These are phyloP conservation scores for Kockovaella imperatae DNA, from an alignment of 768 basidiomycete species.

Conservation along the genomic window DNA sequence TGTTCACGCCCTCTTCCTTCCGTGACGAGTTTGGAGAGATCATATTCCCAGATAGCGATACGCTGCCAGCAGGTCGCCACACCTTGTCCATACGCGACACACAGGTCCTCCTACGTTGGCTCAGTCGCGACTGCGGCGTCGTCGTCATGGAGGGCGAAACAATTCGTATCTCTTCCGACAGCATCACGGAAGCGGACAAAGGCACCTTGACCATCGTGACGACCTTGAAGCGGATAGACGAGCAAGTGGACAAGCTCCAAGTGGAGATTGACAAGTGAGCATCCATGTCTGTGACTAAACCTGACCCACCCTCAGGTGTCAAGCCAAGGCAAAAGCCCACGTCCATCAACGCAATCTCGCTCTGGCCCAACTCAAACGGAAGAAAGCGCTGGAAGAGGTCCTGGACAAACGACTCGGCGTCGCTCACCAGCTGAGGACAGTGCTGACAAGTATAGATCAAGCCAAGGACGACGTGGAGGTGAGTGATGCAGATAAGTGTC, in stretches of 20 bases:
- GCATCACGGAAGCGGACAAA: conserved; percentile 67
- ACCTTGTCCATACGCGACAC: conserved; percentile 58
- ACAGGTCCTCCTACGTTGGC: conserved; percentile 63
- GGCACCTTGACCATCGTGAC: conserved; percentile 73
- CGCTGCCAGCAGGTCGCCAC: conserved; percentile 37
- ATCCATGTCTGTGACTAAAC: background rate
- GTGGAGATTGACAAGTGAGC: conserved; percentile 64
- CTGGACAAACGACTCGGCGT: conserved; percentile 66
- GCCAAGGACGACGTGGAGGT: conserved; percentile 88
- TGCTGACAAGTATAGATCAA: conserved; percentile 72
- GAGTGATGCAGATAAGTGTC: conserved; percentile 14
- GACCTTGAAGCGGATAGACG: conserved; percentile 60
- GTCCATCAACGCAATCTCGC: conserved; percentile 68
- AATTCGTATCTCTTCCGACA: conserved; percentile 54
- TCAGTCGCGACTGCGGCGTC: conserved; percentile 65
- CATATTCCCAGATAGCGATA: conserved; percentile 18
- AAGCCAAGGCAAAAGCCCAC: conserved; percentile 55
- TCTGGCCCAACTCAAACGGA: conserved; percentile 65
- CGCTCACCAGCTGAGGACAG: conserved; percentile 64
- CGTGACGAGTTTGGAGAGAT: conserved; percentile 12
- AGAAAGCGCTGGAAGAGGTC: conserved; percentile 71
- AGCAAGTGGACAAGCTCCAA: conserved; percentile 64
- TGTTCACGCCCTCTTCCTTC: conserved; percentile 25
- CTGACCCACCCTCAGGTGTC: conserved; percentile 51
- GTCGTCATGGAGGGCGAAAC: conserved; percentile 65